Conservation (phyloP, 1,284 basidiomycete species). For the Phenoliferia sp. region DNA sequence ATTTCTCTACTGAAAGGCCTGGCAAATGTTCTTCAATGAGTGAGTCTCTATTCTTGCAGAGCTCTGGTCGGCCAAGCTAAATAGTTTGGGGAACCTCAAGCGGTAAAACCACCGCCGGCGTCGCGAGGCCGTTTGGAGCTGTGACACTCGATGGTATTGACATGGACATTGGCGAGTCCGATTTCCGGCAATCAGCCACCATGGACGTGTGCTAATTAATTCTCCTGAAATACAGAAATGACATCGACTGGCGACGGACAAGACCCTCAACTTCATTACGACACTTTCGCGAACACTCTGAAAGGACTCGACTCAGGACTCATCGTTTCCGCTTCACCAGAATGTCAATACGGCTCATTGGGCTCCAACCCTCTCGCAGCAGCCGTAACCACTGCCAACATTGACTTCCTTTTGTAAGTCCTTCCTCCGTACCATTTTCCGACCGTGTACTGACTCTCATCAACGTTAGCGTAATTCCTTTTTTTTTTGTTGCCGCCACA, state of each 20-base stretch:
- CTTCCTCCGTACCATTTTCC: too few relatives aligned
- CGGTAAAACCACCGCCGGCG: not conserved
- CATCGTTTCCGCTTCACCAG: not conserved
- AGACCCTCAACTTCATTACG: not conserved
- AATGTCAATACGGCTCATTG: not conserved
- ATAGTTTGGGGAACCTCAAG: not conserved
- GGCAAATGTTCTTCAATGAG: slow-evolving; percentile 1
- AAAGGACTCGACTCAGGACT: not conserved
- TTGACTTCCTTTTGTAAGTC: not conserved
- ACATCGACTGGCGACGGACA: not conserved
- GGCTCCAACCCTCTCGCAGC: not conserved
- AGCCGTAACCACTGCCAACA: not conserved
- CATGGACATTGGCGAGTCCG: not conserved
- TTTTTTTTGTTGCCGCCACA: too few relatives aligned
- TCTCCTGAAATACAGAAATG: not conserved
- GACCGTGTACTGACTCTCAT: too few relatives aligned
- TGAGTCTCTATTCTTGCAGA: not conserved
- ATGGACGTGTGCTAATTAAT: not conserved
- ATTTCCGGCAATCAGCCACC: not conserved
- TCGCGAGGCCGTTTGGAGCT: not conserved
- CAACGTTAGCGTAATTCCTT: too few relatives aligned
- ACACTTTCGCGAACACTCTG: not conserved
- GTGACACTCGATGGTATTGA: not conserved
- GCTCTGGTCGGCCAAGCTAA: not conserved
- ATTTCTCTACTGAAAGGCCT: not conserved